Evolutionary conservation across 2,329 filamentous ascomycete species (phyloP).

Genomic region (Metarhizium humberi): DNA sequence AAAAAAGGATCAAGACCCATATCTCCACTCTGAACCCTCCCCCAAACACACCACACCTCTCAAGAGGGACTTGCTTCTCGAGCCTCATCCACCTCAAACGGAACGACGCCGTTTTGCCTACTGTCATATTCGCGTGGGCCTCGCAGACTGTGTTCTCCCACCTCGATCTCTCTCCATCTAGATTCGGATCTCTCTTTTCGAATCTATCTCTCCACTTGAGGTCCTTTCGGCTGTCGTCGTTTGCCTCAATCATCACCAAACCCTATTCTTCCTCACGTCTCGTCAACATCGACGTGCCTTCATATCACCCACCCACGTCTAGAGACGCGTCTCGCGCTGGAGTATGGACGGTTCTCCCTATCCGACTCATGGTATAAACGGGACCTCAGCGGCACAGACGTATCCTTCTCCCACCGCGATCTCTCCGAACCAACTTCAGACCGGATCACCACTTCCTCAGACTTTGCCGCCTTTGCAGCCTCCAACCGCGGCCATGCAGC

Average conservation of each 20-base stretch:
- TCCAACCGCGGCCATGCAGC: constrained; percentile 32
- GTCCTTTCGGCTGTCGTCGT: constrained; percentile 3
- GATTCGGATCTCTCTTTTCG: constrained; percentile 1
- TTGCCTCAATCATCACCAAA: constrained; percentile 2
- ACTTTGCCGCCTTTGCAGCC: constrained; percentile 48
- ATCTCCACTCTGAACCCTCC: constrained; percentile 38
- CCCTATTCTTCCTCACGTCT: not conserved
- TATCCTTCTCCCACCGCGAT: constrained; percentile 44
- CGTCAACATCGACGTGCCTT: constrained; percentile 1
- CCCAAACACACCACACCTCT: constrained; percentile 32
- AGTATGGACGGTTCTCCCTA: constrained; percentile 48
- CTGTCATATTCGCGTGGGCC: constrained; percentile 17
- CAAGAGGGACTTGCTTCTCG: constrained; percentile 27
- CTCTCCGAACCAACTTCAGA: constrained; percentile 42
- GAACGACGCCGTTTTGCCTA: constrained; percentile 17
- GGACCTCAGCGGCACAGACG: constrained; percentile 36
- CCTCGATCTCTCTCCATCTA: constrained; percentile 3
- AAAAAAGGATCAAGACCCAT: constrained; percentile 34
- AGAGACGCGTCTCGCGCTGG: constrained; percentile 26
- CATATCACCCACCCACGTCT: constrained; percentile 8
- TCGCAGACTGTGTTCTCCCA: constrained; percentile 8
- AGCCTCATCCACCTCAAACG: constrained; percentile 28
- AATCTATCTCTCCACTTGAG: constrained; percentile 13
- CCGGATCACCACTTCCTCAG: constrained; percentile 37
- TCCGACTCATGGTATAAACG: constrained; percentile 47